phyloP scores from a whole-genome alignment of 768 basidiomycete species.

The Rubroboletus pulcherrimus region DNA sequence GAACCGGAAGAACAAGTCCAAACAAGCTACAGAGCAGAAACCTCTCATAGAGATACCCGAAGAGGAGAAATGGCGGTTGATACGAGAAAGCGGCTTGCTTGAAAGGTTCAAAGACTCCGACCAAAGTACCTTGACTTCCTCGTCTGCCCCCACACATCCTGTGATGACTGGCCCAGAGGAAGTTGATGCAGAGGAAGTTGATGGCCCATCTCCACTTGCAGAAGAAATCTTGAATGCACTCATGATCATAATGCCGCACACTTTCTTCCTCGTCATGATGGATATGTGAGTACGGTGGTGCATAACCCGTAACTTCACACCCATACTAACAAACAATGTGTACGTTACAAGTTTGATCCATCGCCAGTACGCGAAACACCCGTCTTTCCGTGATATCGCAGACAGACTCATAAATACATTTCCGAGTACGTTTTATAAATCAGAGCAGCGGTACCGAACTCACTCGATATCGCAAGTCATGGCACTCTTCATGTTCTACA shows the following conservation, averaged over 20 bases:
- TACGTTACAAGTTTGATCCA: slow-evolving; percentile 57
- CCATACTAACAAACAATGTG: neutral
- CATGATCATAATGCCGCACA: slow-evolving; percentile 67
- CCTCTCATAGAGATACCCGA: slow-evolving; percentile 54
- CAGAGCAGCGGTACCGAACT: neutral
- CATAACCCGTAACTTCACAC: neutral
- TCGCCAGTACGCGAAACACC: slow-evolving; percentile 69
- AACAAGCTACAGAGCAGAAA: slow-evolving; percentile 9
- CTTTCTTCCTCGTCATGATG: slow-evolving; percentile 75
- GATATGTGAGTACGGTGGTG: slow-evolving; percentile 59
- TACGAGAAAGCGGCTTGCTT: slow-evolving; percentile 62
- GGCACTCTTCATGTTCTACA: slow-evolving; percentile 54
- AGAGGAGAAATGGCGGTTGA: slow-evolving; percentile 75
- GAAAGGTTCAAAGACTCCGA: slow-evolving; percentile 30
- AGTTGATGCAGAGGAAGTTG: slow-evolving; percentile 32
- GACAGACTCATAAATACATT: slow-evolving; percentile 60
- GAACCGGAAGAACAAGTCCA: slow-evolving; percentile 21
- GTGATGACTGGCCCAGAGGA: slow-evolving; percentile 15
- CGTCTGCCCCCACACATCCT: neutral
- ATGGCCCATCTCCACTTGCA: slow-evolving; percentile 41
- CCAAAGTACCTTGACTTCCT: slow-evolving; percentile 1
- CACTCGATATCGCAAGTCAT: slow-evolving; percentile 47
- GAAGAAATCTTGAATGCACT: slow-evolving; percentile 71
- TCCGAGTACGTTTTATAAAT: slow-evolving; percentile 55
- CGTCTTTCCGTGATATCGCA: slow-evolving; percentile 44